Evolutionary conservation across 305 asterid genomes (phyloP), one percentile per base, ranked within the genome.

Genomic region (Rubia tinctorum): DNA sequence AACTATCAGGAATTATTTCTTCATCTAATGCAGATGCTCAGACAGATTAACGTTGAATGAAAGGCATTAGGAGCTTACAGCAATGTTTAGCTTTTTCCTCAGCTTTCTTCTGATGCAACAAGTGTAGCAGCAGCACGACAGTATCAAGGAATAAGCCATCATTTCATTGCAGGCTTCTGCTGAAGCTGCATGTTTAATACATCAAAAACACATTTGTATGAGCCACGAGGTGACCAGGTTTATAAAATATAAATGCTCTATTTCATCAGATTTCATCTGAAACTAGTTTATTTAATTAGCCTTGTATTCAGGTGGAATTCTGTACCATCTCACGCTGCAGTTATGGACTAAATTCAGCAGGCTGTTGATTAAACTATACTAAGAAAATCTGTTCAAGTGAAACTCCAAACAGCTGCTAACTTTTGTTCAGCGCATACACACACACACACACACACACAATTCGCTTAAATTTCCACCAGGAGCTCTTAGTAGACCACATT

Each of bases 51-150:
- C 59, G 11, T 27, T 10, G n/a, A 27, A 27, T 45, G 66, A 22
- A 51, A 51, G 37, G 60, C n/a, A 6, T 56, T 49, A 15, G 14
- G 68, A 39, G 67, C 70, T 79, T 84, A 91, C 97, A 82, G 72
- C 76, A 80, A 91, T 91, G 82, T 85, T 89, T 34, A 91, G 86
- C 71, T 43, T 69, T 75, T 76, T 87, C 44, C 97, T 86, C 42
- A 91, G 97, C 80, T 89, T 88, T 78, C 75, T 76, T 81, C 97
- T 88, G 80, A 89, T 83, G 85, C 96, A 91, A 82, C 97, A 91
- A 66, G 97, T 91, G 71, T 91, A 89, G 84, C 96, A 91, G 83
- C 97, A 91, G 86, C 97, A 91, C 73, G 96, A 89, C 40, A 91
- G 71, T 82, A 91, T 78, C 81, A 91, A 81, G 42, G 96, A 88